Conservation (phyloP, 164 flowering plant genomes). For the Platanus orientalis region DNA sequence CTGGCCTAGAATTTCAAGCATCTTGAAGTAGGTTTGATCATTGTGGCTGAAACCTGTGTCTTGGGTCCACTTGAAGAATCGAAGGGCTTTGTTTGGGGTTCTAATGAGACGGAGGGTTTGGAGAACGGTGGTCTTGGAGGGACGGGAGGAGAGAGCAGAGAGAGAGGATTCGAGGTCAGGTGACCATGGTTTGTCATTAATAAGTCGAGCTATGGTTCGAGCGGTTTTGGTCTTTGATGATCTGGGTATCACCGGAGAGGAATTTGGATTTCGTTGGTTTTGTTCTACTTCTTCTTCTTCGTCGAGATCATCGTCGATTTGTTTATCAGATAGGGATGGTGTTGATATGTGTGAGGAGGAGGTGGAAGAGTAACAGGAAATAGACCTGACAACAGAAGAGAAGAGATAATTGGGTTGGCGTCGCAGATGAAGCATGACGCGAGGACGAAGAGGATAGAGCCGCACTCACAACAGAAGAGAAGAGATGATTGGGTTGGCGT, state of each 20-base stretch:
- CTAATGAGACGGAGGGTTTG: conserved; percentile 49
- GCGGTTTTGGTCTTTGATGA: conserved; percentile 17
- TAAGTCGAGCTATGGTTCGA: conserved; percentile 21
- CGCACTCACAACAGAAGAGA: too few relatives aligned
- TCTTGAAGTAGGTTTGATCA: conserved; percentile 39
- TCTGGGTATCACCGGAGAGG: neutral
- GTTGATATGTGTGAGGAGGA: neutral
- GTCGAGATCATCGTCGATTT: neutral
- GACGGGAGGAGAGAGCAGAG: conserved; percentile 27
- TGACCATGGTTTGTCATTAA: conserved; percentile 34
- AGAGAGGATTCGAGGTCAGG: conserved; percentile 41
- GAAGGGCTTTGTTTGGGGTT: conserved; percentile 42
- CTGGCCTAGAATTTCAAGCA: conserved; percentile 54
- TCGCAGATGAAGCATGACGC: too few relatives aligned
- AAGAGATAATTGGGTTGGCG: too few relatives aligned
- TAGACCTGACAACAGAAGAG: too few relatives aligned
- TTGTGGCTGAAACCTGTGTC: conserved; percentile 37
- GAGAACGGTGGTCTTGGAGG: conserved; percentile 47
- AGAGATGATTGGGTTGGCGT: too few relatives aligned
- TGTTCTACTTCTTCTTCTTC: neutral
- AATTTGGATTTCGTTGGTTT: neutral
- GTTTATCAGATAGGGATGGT: neutral
- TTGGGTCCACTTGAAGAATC: conserved; percentile 59
- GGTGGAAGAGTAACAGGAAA: too few relatives aligned
- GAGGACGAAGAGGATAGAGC: too few relatives aligned